Conservation (phyloP, 2,329 filamentous ascomycete genomes). For the Aspergillus latus region DNA sequence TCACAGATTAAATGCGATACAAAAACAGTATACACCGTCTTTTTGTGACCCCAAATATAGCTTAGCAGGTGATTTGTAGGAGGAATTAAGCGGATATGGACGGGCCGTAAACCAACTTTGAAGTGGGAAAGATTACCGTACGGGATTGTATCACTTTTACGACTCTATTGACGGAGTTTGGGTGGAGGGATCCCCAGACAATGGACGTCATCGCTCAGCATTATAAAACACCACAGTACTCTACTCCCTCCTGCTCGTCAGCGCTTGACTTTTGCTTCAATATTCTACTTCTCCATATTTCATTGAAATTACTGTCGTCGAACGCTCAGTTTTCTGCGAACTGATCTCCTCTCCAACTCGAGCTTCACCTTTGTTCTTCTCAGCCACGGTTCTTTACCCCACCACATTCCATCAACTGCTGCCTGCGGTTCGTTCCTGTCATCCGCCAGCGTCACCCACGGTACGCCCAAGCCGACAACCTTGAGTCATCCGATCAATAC, state of each 20-base stretch:
- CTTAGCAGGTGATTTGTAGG: not conserved
- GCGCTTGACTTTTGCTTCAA: not conserved
- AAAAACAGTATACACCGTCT: slow-evolving; percentile 1
- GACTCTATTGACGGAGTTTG: slow-evolving; percentile 7
- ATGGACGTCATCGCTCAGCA: slow-evolving; percentile 12
- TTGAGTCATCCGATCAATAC: slow-evolving; percentile 15
- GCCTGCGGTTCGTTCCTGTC: slow-evolving; percentile 32
- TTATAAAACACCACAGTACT: not conserved
- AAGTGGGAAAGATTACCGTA: slow-evolving; percentile 12
- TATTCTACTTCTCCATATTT: not conserved
- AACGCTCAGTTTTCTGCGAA: not conserved
- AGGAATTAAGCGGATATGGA: not conserved
- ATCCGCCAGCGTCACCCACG: slow-evolving; percentile 40
- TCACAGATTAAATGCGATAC: not conserved
- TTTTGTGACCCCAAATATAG: not conserved
- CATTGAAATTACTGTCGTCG: not conserved
- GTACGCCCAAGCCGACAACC: slow-evolving; percentile 24
- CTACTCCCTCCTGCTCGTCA: not conserved
- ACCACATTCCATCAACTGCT: slow-evolving; percentile 17
- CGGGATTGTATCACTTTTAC: not conserved
- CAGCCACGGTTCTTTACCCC: slow-evolving; percentile 11
- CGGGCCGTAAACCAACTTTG: not conserved
- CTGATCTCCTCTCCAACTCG: not conserved
- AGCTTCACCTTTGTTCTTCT: not conserved
- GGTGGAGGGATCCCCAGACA: slow-evolving; percentile 2